Base-by-base conservation (phyloP, 768 basidiomycete genomes). In the Amanita rubescens region DNA sequence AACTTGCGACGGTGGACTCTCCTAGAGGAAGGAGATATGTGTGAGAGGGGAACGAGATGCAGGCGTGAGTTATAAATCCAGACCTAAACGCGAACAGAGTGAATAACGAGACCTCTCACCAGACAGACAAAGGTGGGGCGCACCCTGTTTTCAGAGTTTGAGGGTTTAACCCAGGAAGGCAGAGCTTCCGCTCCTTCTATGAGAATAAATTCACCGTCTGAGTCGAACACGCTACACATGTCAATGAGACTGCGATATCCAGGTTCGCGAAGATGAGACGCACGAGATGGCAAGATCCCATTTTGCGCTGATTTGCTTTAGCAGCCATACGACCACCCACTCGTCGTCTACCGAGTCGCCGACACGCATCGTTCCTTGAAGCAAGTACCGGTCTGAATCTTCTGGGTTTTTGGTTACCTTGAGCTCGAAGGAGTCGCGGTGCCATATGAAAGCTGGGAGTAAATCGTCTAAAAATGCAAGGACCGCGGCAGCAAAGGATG, bases 321-420 rank as follows among this genome's bases (percentile, higher is more conserved):
- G 71, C 44, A 98, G 72, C 90, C 91, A 98, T 15, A 97, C 93
- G 12, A 80, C 77, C 65, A 85, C 86, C 96, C 96, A 99, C 69
- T 99, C 96, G 62, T 99, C 96, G 67, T 99, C 94, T n/a, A 98
- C 79, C 49, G 84, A 89, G 69, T 99, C 96, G 2, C 96, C 95
- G 20, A 98, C 89, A 42, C 94, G 75, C 85, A 94, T 90, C 42
- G 75, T 72, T 8, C 94, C 93, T 62, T 92, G 84, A 1, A 97
- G 69, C 38, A 83, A 71, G 71, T 78, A 84, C n/a, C 62, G 63
- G 4, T 65, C 63, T 12, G 67, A 61, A 58, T 82, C n/a, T n/a
- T n/a, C 72, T 19, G 73, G 65, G 47, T 81, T 71, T 42, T 65
- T 57, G 7, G 76, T 78, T 15, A 87, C 76, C 62, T 88, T 89